phyloP scores from a whole-genome alignment of 2,329 filamentous ascomycete species.

The Colletotrichum cordylinicola region DNA sequence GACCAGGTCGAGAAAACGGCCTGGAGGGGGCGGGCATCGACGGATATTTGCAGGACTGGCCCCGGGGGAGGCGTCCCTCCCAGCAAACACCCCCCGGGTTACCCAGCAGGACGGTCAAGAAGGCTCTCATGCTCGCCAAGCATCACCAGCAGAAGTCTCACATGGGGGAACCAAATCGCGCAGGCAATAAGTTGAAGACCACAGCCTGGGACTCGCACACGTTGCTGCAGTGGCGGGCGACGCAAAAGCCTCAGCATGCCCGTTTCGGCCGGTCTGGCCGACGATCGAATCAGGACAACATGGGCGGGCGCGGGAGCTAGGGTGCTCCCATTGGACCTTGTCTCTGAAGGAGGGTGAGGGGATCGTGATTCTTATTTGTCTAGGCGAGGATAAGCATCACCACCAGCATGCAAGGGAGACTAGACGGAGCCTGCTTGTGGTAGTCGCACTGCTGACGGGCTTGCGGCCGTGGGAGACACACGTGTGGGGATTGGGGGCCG shows the following conservation, averaged over 20 bases:
- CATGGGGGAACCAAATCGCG: not conserved
- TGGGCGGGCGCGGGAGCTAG: not conserved
- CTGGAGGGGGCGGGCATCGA: not conserved
- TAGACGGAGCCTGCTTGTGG: constrained; percentile 7
- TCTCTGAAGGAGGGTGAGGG: not conserved
- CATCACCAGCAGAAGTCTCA: not conserved
- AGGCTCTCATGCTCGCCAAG: not conserved
- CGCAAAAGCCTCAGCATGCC: constrained; percentile 3
- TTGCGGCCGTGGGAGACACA: not conserved
- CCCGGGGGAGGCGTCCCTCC: not conserved
- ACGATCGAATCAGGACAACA: not conserved
- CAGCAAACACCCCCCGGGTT: not conserved
- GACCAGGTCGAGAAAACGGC: not conserved
- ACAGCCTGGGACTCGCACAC: not conserved
- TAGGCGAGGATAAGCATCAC: not conserved
- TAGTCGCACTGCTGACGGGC: not conserved
- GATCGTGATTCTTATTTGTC: not conserved
- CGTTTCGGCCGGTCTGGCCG: constrained; percentile 6
- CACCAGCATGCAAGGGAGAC: not conserved
- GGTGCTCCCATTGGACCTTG: not conserved
- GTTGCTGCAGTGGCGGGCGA: not conserved
- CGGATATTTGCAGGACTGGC: constrained; percentile 8
- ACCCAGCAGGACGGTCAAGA: not conserved
- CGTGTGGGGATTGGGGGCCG: not conserved
- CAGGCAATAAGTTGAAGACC: not conserved